phyloP scores from a whole-genome alignment of 257 asterid species.

The Scutellaria minor region DNA sequence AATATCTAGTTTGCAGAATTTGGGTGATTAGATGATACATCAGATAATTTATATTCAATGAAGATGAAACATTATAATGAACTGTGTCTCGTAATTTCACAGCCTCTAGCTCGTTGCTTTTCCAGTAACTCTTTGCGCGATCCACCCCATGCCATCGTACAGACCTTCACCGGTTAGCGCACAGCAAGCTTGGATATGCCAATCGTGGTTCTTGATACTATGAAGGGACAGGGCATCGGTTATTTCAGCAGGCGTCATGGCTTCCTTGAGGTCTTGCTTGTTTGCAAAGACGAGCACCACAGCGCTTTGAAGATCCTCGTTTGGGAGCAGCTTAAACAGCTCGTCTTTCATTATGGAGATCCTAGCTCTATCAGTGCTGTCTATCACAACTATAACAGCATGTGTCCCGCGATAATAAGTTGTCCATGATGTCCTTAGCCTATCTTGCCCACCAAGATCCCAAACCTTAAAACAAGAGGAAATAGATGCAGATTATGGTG shows the following conservation, averaged over 20 bases:
- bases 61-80: constrained; percentile 4
- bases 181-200: constrained; percentile 98
- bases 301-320: constrained; percentile 84
- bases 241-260: constrained; percentile 98
- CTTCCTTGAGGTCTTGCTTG: constrained; percentile 96
- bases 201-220: constrained; percentile 93
- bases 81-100: neutral
- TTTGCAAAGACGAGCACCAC: constrained; percentile 88
- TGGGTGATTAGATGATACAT: constrained; percentile 29
- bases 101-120: constrained; percentile 67
- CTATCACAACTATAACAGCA: constrained; percentile 85
- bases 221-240: constrained; percentile 96
- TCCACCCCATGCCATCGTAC: constrained; percentile 97
- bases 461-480: constrained; percentile 60
- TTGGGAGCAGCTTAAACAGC: constrained; percentile 79
- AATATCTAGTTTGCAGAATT: constrained; percentile 20
- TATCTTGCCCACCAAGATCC: constrained; percentile 99
- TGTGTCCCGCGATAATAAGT: constrained; percentile 96
- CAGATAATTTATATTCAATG: constrained; percentile 11
- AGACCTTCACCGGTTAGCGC: constrained; percentile 97
- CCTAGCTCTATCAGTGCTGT: constrained; percentile 95
- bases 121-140: constrained; percentile 85
- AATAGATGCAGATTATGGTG: neutral
- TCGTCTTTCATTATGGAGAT: constrained; percentile 93
- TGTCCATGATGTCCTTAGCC: constrained; percentile 93